Percentiles rank a stretch among this genome's conserved stretches.
These are phyloP conservation scores for Eucalyptus decipiens DNA, from an alignment of 345 rosid genomes.

Conservation along the genomic window DNA sequence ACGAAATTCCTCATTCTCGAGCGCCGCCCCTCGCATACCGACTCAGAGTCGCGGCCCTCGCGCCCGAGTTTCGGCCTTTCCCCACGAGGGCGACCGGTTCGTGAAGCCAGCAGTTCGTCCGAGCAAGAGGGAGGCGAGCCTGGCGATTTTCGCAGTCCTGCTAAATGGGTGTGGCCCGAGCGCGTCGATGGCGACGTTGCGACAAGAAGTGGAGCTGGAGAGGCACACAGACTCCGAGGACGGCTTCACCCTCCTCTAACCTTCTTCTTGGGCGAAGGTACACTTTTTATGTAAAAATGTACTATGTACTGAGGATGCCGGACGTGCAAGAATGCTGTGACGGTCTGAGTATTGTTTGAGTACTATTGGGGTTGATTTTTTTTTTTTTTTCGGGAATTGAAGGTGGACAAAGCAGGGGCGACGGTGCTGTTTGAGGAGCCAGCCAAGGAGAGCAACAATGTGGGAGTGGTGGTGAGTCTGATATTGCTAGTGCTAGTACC, in stretches of 20 bases:
- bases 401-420: conserved; percentile 91
- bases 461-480: conserved; percentile 82
- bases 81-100: background rate
- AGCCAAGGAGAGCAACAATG: conserved; percentile 47
- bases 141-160: conserved; percentile 30
- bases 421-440: conserved; percentile 67
- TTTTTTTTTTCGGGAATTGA: background rate
- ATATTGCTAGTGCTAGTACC: no score
- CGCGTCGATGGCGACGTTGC: background rate
- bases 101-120: background rate
- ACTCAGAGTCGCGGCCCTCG: background rate
- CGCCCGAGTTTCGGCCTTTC: background rate
- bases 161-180: conserved; percentile 22
- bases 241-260: conserved; percentile 75
- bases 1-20: background rate
- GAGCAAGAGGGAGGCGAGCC: conserved; percentile 41
- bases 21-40: background rate
- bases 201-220: conserved; percentile 31
- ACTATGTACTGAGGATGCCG: background rate
- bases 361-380: background rate
- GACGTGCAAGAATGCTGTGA: background rate
- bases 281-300: background rate
- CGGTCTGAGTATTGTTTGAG: background rate
- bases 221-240: conserved; percentile 48
- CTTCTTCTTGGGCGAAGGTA: conserved; percentile 70